Evolutionary conservation across 202 grass and related monocot genomes (phyloP).

Genomic region (Hordeum pubiflorum): DNA sequence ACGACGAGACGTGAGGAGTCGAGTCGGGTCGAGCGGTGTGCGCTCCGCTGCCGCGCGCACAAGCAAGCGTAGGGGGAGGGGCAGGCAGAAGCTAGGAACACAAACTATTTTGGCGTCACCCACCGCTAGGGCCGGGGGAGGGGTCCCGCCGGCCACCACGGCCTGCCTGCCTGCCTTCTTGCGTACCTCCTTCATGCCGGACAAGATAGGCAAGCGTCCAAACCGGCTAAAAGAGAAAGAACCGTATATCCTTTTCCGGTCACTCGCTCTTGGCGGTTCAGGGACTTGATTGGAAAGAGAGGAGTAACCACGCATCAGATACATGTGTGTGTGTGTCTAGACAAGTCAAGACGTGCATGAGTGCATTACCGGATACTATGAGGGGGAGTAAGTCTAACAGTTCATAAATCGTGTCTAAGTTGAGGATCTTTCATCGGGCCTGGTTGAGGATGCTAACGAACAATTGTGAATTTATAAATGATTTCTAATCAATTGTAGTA

Average conservation of each 20-base stretch:
- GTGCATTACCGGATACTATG: too few relatives aligned
- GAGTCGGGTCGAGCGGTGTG: neutral
- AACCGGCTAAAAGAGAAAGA: constrained; percentile 6
- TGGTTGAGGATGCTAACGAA: too few relatives aligned
- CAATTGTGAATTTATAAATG: too few relatives aligned
- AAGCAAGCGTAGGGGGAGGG: neutral
- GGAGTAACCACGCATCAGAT: too few relatives aligned
- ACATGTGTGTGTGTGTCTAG: too few relatives aligned
- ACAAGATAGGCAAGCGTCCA: constrained; percentile 37
- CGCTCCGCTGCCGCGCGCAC: neutral
- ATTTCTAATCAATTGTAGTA: too few relatives aligned
- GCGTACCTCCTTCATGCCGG: neutral
- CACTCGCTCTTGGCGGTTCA: neutral
- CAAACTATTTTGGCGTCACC: too few relatives aligned
- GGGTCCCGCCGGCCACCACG: neutral
- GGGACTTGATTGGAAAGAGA: too few relatives aligned
- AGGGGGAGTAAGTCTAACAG: too few relatives aligned
- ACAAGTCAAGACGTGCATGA: too few relatives aligned
- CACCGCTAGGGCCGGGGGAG: neutral
- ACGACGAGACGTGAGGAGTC: neutral
- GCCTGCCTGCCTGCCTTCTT: neutral
- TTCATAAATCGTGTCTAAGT: too few relatives aligned
- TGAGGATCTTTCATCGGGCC: too few relatives aligned
- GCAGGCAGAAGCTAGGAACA: neutral
- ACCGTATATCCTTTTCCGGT: neutral